Percentiles rank a stretch among this genome's conserved stretches.
These are phyloP conservation scores for Stenocarpella maydis DNA, from an alignment of 2,329 filamentous ascomycete species.

Conservation along the genomic window DNA sequence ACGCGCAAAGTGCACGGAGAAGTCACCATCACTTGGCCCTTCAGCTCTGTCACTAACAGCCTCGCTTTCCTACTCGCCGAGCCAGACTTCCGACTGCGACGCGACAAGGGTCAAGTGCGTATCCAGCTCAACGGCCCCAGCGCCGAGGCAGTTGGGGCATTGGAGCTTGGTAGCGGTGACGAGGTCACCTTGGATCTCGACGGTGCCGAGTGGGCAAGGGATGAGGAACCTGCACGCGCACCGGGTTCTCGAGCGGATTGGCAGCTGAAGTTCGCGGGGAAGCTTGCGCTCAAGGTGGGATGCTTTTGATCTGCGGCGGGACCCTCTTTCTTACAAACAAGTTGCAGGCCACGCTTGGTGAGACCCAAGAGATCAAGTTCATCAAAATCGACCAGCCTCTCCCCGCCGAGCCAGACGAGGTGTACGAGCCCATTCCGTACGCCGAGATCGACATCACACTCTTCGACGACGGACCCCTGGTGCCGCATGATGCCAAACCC, in stretches of 20 bases:
- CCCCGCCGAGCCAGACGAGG: constrained; percentile 31
- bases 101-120: constrained; percentile 80
- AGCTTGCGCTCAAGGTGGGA: constrained; percentile 56
- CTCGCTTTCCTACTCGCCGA: constrained; percentile 85
- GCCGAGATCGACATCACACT: constrained; percentile 33
- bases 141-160: constrained; percentile 73
- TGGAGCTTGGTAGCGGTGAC: constrained; percentile 80
- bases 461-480: constrained; percentile 34
- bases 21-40: constrained; percentile 91
- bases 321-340: background rate
- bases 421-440: constrained; percentile 19
- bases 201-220: constrained; percentile 71
- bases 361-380: constrained; percentile 55
- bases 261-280: constrained; percentile 64
- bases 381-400: constrained; percentile 62
- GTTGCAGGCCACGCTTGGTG: constrained; percentile 53
- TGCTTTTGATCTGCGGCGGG: constrained; percentile 36
- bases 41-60: constrained; percentile 77
- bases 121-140: constrained; percentile 76
- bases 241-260: constrained; percentile 63
- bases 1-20: constrained; percentile 69
- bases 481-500: constrained; percentile 35
- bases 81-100: constrained; percentile 81
- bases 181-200: constrained; percentile 73
- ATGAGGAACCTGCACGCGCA: constrained; percentile 55